These are phyloP conservation scores for Geotrichum reessii DNA, from an alignment of 1,139 yeast species.

Conservation along the genomic window DNA sequence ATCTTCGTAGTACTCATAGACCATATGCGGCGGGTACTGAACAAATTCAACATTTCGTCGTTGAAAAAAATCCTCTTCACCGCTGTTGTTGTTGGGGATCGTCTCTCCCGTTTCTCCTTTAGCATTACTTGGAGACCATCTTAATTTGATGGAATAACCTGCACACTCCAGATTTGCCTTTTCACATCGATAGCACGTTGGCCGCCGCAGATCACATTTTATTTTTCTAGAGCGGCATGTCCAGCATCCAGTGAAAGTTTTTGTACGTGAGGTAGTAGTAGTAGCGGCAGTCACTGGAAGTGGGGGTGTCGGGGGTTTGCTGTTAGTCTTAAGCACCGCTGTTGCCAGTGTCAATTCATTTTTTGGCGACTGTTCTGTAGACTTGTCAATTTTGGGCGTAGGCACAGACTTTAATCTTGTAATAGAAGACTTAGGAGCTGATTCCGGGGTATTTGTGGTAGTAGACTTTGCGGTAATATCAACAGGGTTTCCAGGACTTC, in stretches of 20 bases:
- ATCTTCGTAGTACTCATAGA: conserved; percentile 70
- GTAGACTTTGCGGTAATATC: neutral
- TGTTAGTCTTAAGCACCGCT: neutral
- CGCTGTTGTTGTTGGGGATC: conserved; percentile 19
- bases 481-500: neutral
- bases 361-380: neutral
- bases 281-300: neutral
- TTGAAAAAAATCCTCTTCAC: conserved; percentile 49
- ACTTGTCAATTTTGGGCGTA: neutral
- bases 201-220: conserved; percentile 53
- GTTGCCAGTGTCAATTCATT: neutral
- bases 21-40: conserved; percentile 52
- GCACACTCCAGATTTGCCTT: conserved; percentile 61
- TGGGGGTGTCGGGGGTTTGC: neutral
- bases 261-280: conserved; percentile 31
- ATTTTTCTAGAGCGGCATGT: conserved; percentile 57
- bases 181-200: conserved; percentile 49
- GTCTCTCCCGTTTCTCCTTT: conserved; percentile 23
- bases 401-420: neutral
- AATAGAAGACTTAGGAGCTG: neutral
- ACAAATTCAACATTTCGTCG: conserved; percentile 71
- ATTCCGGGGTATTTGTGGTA: neutral
- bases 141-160: conserved; percentile 73
- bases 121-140: conserved; percentile 52
- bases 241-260: conserved; percentile 58